These are phyloP conservation scores for Golubevia sp. DNA, from an alignment of 1,284 basidiomycete genomes.

Conservation along the genomic window DNA sequence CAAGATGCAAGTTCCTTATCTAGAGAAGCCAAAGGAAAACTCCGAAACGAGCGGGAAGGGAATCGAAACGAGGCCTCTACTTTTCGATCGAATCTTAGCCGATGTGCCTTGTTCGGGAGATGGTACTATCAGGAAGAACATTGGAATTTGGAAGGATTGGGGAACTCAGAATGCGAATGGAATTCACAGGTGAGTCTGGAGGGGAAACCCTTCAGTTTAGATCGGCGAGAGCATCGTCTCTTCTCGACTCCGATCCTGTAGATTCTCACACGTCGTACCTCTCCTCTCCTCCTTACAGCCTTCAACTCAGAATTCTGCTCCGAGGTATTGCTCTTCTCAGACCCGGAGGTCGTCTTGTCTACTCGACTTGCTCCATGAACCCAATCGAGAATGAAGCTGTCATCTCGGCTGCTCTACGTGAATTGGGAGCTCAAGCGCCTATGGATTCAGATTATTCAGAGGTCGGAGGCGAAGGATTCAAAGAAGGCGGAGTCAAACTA, in stretches of 20 bases:
- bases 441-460: conserved; percentile 3
- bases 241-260: not conserved
- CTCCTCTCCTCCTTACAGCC: too few species aligned
- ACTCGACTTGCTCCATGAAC: conserved; percentile 97
- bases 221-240: not conserved
- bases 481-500: conserved; percentile 73
- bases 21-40: conserved; percentile 18
- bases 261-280: too few species aligned
- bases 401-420: conserved; percentile 71
- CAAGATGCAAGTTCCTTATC: conserved; percentile 41
- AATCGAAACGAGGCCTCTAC: conserved; percentile 68
- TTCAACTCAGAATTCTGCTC: conserved; percentile 89
- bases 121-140: conserved; percentile 92
- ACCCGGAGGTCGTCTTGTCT: conserved; percentile 85
- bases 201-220: not conserved
- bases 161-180: conserved; percentile 85
- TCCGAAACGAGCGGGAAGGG: too few species aligned
- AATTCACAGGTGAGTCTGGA: conserved; percentile 73
- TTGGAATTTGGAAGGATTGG: conserved; percentile 95
- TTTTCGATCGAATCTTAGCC: conserved; percentile 91
- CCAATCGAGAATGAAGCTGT: conserved; percentile 98
- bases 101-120: conserved; percentile 98
- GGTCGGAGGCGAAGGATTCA: conserved; percentile 3
- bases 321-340: conserved; percentile 90
- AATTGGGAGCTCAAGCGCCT: conserved; percentile 8